These are phyloP conservation scores for Yarrowia sp. DNA, from an alignment of 805 yeast genomes.

Conservation along the genomic window DNA sequence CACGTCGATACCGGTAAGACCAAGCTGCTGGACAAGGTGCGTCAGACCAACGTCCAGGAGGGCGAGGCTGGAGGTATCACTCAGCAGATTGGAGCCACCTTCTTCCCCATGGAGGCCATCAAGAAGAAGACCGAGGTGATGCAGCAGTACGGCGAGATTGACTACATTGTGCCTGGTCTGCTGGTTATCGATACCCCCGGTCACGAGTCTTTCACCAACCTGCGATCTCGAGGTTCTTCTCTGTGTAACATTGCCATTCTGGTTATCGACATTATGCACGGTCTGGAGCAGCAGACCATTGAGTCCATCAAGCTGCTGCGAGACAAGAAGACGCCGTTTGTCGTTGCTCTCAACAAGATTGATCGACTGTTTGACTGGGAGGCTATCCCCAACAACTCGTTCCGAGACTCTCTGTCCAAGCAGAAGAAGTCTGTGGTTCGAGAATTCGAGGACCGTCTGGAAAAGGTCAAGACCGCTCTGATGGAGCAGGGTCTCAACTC, in stretches of 20 bases:
- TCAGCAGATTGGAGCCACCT: conserved; percentile 99
- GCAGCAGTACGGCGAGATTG: conserved; percentile 76
- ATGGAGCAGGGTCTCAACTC: conserved; percentile 99
- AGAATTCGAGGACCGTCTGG: conserved; percentile 86
- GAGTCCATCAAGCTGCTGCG: conserved; percentile 90
- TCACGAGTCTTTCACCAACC: conserved; percentile 97
- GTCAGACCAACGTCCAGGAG: conserved; percentile 99
- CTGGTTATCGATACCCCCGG: conserved; percentile 98
- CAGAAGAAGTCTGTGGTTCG: conserved; percentile 84
- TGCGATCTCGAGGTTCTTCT: conserved; percentile 98
- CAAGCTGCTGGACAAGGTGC: conserved; percentile 89
- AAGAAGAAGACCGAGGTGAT: conserved; percentile 87
- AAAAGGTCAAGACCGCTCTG: conserved; percentile 80
- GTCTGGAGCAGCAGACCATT: conserved; percentile 94
- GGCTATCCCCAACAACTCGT: conserved; percentile 82
- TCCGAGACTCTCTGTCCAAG: conserved; percentile 86
- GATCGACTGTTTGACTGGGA: conserved; percentile 98
- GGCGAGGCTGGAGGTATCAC: conserved; percentile 99
- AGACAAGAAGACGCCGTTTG: conserved; percentile 96
- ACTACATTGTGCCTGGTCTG: conserved; percentile 93
- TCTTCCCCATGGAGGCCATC: conserved; percentile 95
- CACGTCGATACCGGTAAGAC: conserved; percentile 99
- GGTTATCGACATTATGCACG: conserved; percentile 99
- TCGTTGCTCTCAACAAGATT: conserved; percentile 95
- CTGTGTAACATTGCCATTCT: conserved; percentile 98